Evolutionary conservation across 306 rosid species (phyloP), one percentile per base, ranked within the genome.

Genomic region (Vigna nakashimae): DNA sequence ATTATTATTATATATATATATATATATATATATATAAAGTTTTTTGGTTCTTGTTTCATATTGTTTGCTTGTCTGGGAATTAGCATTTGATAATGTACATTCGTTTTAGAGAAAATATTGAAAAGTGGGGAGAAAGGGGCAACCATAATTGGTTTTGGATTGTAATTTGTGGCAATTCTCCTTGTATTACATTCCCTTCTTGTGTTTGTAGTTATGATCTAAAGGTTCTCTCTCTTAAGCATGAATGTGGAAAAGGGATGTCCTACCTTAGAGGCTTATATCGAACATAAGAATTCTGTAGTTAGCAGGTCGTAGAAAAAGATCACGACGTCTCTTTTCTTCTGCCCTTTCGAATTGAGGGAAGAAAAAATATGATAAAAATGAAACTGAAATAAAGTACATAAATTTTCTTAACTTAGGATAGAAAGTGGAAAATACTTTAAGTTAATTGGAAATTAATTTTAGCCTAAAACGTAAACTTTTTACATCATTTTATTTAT

Each of bases 51-150:
- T 66, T 80, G 83, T 80, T 69, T 76, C 80, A 32, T 80, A 36
- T 84, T 83, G 84, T 85, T 85, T 86, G 80, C 74, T 70, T 86
- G 86, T 82, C 70, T 83, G 79, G 88, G 87, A 77, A 59, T 79
- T 76, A 74, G 85, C 80, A 58, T 86, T 80, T 75, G 79, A 85
- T 83, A 74, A n/a, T 90, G 96, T 89, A 90, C 76, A 93, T 93
- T 91, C 82, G 65, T 88, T 86, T 86, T 88, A 86, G 89, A 82
- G 71, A 76, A 78, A 75, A 83, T 46, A 76, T 20, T 14, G 79
- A 69, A 64, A 88, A 76, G 13, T 38, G 71, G 57, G 42, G 52
- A 5, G 58, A 55, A 30, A 40, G 45, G 63, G 72, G 80, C 82
- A 75, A 32, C 71, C 84, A 66, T 84, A 76, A 38, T 65, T 77